Evolutionary conservation across 805 yeast species (phyloP).

Genomic region (Sugiyamaella valdiviana): DNA sequence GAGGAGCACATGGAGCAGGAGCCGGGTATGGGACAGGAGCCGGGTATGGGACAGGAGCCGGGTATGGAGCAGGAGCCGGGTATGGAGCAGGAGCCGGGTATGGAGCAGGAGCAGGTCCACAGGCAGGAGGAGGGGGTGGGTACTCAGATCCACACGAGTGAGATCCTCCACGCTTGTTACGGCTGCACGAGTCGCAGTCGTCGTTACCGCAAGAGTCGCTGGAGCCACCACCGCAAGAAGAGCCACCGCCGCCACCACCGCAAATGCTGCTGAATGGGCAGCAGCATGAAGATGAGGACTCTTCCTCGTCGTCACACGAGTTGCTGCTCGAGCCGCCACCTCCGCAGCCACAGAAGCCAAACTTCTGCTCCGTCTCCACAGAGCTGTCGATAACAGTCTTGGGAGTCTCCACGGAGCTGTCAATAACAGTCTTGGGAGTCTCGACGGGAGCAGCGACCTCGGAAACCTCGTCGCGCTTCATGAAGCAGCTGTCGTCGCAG

Average conservation of each 20-base stretch:
- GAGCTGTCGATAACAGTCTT: background rate
- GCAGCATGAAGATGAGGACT: background rate
- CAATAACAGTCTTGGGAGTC: conserved; percentile 1
- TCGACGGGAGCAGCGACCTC: conserved; percentile 1
- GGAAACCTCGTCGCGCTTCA: background rate
- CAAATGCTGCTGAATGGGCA: background rate
- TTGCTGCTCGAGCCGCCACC: background rate
- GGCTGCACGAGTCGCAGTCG: conserved; percentile 5
- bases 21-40: conserved; percentile 4
- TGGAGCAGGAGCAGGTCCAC: conserved; percentile 4
- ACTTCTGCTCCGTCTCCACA: background rate
- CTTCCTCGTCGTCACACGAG: background rate
- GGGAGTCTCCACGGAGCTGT: background rate
- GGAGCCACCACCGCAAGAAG: conserved; percentile 4
- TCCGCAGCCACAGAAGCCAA: conserved; percentile 3
- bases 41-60: conserved; percentile 7
- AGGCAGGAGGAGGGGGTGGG: conserved; percentile 10
- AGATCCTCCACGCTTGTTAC: background rate
- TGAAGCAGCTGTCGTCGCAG: conserved; percentile 1
- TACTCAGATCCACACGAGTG: background rate
- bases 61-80: conserved; percentile 8
- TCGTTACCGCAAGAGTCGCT: conserved; percentile 6
- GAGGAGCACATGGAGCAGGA: conserved; percentile 6
- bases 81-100: conserved; percentile 8
- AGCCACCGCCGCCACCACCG: conserved; percentile 8